These are phyloP conservation scores for Musa beccarii DNA, from an alignment of 176 grass and related monocot species.

Conservation along the genomic window DNA sequence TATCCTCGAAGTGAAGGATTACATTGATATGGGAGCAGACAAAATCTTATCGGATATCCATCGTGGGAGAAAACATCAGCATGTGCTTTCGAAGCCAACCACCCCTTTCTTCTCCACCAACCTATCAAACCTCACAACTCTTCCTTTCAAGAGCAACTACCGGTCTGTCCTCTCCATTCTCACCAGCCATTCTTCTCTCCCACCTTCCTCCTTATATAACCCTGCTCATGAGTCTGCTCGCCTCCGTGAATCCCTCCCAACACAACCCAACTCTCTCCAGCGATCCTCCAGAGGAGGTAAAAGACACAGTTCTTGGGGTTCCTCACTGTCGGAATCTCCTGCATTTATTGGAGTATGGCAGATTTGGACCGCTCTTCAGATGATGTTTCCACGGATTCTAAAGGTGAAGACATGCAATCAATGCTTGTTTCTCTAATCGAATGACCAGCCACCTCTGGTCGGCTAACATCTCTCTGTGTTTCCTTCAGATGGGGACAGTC, in stretches of 20 bases:
- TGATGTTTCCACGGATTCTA: constrained; percentile 19
- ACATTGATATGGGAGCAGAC: too few relatives aligned
- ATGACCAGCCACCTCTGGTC: neutral
- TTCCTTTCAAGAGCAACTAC: neutral
- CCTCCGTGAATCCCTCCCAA: neutral
- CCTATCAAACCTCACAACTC: constrained; percentile 14
- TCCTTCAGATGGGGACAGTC: constrained; percentile 15
- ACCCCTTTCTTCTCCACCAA: constrained; percentile 5
- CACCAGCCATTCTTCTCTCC: constrained; percentile 22
- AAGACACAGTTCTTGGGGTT: too few relatives aligned
- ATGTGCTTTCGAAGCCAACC: neutral
- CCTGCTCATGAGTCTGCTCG: neutral
- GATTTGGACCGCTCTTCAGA: constrained; percentile 24
- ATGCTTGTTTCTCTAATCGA: neutral
- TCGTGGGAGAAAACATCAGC: neutral
- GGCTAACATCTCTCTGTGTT: neutral
- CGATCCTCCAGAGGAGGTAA: too few relatives aligned
- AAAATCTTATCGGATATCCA: neutral
- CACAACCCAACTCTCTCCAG: too few relatives aligned
- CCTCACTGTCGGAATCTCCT: neutral
- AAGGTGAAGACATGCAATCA: constrained; percentile 14
- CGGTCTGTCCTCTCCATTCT: constrained; percentile 10
- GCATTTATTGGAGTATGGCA: neutral
- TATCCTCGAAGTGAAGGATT: too few relatives aligned
- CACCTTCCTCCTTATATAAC: neutral